Conservation (phyloP, 192 early-diverging fungal species). For the Irineochytrium annulatum region DNA sequence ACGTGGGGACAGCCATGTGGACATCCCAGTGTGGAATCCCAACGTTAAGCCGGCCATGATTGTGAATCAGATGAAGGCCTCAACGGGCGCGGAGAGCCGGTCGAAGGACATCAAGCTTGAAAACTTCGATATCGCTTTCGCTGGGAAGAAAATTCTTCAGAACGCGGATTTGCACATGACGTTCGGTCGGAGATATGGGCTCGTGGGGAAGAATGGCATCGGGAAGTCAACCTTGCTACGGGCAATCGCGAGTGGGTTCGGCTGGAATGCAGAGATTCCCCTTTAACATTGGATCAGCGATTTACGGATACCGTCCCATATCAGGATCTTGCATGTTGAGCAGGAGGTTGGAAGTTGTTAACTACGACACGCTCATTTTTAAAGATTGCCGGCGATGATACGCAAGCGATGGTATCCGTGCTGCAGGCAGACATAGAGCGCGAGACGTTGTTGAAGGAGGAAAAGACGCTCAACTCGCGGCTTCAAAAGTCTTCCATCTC, state of each 20-base stretch:
- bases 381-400: conserved; percentile 88
- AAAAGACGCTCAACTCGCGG: conserved; percentile 56
- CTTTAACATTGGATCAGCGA: conserved; percentile 48
- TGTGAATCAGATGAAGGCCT: conserved; percentile 87
- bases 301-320: conserved; percentile 81
- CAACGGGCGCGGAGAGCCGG: conserved; percentile 71
- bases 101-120: conserved; percentile 96
- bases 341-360: conserved; percentile 68
- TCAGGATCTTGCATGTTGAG: conserved; percentile 94
- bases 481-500: conserved; percentile 44
- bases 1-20: conserved; percentile 62
- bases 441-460: conserved; percentile 82
- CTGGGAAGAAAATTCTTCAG: conserved; percentile 89
- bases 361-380: neutral
- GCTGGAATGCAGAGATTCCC: conserved; percentile 52
- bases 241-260: conserved; percentile 59
- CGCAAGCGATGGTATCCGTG: conserved; percentile 79
- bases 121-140: conserved; percentile 91
- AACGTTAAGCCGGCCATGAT: conserved; percentile 56
- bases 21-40: conserved; percentile 61
- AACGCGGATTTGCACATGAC: conserved; percentile 77
- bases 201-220: conserved; percentile 91
- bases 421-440: conserved; percentile 92
- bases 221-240: conserved; percentile 83
- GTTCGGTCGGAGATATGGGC: conserved; percentile 89